Percentiles rank a stretch among this genome's conserved stretches.
Conservation (phyloP, 805 yeast genomes). For the Yarrowia sp. region DNA sequence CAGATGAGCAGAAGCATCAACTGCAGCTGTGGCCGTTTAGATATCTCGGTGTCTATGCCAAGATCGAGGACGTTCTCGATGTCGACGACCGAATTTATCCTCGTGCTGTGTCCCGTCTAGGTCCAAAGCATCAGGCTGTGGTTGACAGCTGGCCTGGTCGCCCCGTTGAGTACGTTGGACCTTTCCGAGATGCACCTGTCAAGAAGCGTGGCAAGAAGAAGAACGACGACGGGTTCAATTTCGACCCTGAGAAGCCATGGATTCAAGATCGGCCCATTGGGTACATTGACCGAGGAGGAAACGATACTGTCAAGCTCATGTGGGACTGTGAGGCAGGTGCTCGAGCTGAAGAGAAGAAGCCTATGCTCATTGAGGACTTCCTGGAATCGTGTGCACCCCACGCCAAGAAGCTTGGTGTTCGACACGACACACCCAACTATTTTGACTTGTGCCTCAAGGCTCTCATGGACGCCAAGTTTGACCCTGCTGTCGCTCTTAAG, state of each 20-base stretch:
- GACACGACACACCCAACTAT: conserved; percentile 73
- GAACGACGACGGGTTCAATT: conserved; percentile 24
- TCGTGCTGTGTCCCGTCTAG: conserved; percentile 71
- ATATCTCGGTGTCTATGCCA: conserved; percentile 71
- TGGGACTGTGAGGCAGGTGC: conserved; percentile 49
- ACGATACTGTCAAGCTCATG: conserved; percentile 54
- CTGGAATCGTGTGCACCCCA: conserved; percentile 52
- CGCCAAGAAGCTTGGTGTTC: conserved; percentile 54
- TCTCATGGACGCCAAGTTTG: conserved; percentile 51
- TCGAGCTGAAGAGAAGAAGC: conserved; percentile 32
- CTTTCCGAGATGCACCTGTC: conserved; percentile 19
- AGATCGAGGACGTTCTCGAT: conserved; percentile 73
- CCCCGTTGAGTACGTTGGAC: conserved; percentile 61
- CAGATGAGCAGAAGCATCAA: conserved; percentile 35
- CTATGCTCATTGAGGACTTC: conserved; percentile 47
- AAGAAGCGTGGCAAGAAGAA: conserved; percentile 33
- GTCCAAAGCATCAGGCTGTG: conserved; percentile 60
- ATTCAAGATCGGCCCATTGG: conserved; percentile 75
- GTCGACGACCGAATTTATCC: conserved; percentile 76
- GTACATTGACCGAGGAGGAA: conserved; percentile 79
- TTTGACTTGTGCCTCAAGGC: conserved; percentile 65
- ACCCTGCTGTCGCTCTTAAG: conserved; percentile 48
- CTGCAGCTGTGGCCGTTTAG: conserved; percentile 63
- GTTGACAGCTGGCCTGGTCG: conserved; percentile 65
- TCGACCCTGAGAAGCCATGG: conserved; percentile 47